phyloP scores from a whole-genome alignment of 352 stramenopile species.

The Saprolegnia parasitica region DNA sequence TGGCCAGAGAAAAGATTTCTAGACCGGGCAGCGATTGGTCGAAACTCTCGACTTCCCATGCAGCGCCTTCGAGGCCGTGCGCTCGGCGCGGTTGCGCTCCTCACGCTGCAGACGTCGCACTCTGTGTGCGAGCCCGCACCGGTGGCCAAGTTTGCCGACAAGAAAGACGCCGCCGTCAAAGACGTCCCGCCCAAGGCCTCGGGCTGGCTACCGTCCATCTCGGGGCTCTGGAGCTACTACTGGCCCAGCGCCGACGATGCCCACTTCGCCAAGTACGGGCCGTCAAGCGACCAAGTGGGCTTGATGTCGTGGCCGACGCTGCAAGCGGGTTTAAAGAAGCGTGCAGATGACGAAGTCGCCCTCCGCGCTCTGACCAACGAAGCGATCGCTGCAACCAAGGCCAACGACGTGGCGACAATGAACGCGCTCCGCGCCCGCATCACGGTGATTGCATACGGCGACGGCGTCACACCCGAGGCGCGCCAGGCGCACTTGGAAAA shows the following conservation, averaged over 20 bases:
- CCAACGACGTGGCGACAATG: constrained; percentile 13
- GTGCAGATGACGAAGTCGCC: constrained; percentile 19
- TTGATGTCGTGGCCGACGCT: constrained; percentile 27
- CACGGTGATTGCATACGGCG: constrained; percentile 8
- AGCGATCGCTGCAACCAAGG: not conserved
- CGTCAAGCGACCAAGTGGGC: not conserved
- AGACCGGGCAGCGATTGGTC: no score
- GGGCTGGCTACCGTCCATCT: not conserved
- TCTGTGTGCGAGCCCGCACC: not conserved
- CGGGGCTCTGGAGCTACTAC: not conserved
- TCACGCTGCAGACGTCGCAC: constrained; percentile 6
- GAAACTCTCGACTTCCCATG: no score
- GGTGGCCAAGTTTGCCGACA: not conserved
- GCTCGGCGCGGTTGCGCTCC: not conserved
- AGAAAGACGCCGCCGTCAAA: not conserved
- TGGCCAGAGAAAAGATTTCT: no score
- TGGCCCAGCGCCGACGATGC: not conserved
- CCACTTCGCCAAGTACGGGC: constrained; percentile 9
- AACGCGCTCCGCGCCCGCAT: not conserved
- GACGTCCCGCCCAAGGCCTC: not conserved
- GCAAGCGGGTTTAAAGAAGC: not conserved
- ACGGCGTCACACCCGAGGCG: constrained; percentile 14
- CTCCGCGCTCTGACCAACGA: not conserved
- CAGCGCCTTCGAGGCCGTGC: no score
- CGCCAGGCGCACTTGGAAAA: constrained; percentile 27